Base-by-base conservation (phyloP, 2,329 filamentous ascomycete genomes). In the Arthrinium puccinioides region DNA sequence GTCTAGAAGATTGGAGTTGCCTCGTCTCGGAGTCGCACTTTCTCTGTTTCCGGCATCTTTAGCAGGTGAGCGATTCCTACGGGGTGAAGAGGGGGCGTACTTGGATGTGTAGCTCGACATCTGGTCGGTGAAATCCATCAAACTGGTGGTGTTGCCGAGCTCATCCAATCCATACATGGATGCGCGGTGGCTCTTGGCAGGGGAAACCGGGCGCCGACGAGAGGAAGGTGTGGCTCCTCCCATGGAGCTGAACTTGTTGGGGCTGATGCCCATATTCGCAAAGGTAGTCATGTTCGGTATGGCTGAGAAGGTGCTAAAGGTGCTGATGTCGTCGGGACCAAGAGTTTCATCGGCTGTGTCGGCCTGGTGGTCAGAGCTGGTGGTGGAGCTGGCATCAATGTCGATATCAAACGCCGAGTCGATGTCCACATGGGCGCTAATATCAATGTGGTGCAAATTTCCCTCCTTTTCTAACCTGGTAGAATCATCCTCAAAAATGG, bases 281-380 rank as follows among this genome's bases (percentile, higher is more conserved):
- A 94, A 87, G 51, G 82, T 80, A 15, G 87, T 92, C 77, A 92
- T 78, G 51, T 90, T 87, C 6, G 87, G 87, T 37, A 95, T 78
- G 8, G 87, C 87, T 2, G 90, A 96, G 61, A 96, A 96, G 10
- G 75, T 79, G 66, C 87, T 95, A 61, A 96, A 96, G 9, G 75
- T 79, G 66, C 87, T 95, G 59, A 87, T 70, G 48, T 87, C 82
- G 46, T 87, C 82, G 2, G 72, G 74, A 29, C 72, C 72, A 29
- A 69, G 66, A n/a, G 60, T 46, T 21, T 69, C 59, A 39, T 57
- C 34, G 39, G 57, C 36, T 45, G 54, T 10, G 43, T 40, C 42
- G 18, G 38, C 29, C 18, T 32, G 41, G 8, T 45, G 40, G 15
- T 47, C 46, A 7, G 50, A 42, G 4, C 49, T 44, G 13, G 9